Evolutionary conservation across 768 basidiomycete species (phyloP), one percentile per base, ranked within the genome.

Genomic region (Boletus edulis): DNA sequence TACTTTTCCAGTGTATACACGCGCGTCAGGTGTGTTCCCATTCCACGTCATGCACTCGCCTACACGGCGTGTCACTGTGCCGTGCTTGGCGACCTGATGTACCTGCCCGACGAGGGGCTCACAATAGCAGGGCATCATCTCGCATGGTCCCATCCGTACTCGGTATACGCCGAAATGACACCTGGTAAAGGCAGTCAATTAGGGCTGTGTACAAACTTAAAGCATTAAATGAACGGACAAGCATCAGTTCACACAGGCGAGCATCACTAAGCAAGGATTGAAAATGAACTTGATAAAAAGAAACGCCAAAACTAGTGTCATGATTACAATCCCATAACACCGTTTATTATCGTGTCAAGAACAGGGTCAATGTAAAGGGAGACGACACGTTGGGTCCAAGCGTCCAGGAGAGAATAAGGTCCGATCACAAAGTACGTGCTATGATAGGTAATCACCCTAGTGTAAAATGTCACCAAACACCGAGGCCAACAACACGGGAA

Each of bases 381-480:
- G 50, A 46, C 37, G 45, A 57, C 48, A 57, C 40, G 35, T 35
- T 27, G 41, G 59, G 58, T 62, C 57, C 58, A 60, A 65, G 31
- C 43, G 54, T 70, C 47, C 59, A 63, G 10, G 43, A 14, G 18
- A 35, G 29, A 49, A 54, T 9, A 38, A 58, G 24, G 68, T 70
- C 63, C 68, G 20, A 52, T 38, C 41, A 52, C 46, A 54, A 50
- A 42, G 31, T 58, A 48, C 45, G 52, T 38, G 46, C 13, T 48
- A 57, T 47, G 63, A 41, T 51, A 52, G 46, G 38, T 46, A 54
- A 46, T 51, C 44, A 44, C 32, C 17, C 42, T 51, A 65, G 54
- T 32, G 50, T 56, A 66, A 48, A 64, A 18, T 44, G 46, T 55
- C 61, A 56, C 53, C 29, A 59, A 56, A 57, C 52, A 49, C 32